A percentile compares a stretch with the other conserved stretches of the same genome.
Conservation (phyloP, 2,329 filamentous ascomycete genomes). For the Davidsoniella neocaledoniae region DNA sequence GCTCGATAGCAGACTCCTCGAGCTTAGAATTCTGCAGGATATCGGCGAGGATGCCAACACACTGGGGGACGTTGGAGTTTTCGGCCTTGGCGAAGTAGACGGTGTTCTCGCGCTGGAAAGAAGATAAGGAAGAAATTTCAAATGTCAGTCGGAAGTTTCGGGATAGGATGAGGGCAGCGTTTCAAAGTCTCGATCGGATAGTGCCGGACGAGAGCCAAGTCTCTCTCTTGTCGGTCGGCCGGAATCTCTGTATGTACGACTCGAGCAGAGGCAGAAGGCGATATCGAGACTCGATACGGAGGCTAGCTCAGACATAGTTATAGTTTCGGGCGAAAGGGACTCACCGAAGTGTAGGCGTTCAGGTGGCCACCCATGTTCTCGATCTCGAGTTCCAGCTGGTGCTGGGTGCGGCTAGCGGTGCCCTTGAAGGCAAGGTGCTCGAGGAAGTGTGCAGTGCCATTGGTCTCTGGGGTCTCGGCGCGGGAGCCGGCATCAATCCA, state of each 20-base stretch:
- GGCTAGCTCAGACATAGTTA: neutral
- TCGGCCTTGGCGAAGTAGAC: constrained; percentile 99
- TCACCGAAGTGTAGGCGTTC: constrained; percentile 97
- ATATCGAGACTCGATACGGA: neutral
- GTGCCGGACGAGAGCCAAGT: neutral
- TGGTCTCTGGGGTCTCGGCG: constrained; percentile 95
- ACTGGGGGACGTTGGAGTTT: constrained; percentile 91
- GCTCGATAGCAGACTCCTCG: constrained; percentile 80
- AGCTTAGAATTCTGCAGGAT: constrained; percentile 99
- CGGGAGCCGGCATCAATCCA: constrained; percentile 99
- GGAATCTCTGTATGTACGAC: neutral
- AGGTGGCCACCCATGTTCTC: constrained; percentile 99
- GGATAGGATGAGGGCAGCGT: neutral
- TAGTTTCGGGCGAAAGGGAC: constrained; percentile 21
- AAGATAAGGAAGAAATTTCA: neutral
- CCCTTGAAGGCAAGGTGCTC: constrained; percentile 99
- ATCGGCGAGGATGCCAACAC: constrained; percentile 95
- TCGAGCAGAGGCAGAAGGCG: neutral
- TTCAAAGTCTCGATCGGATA: neutral
- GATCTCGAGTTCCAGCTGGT: constrained; percentile 97
- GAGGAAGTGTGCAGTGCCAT: constrained; percentile 98
- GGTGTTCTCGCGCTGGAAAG: constrained; percentile 77
- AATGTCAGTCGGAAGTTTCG: constrained; percentile 5
- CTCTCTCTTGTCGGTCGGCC: neutral
- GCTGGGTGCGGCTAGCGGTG: constrained; percentile 83